Conservation (phyloP, 108 stramenopile species). For the Cyclostephanos tholiformis region DNA sequence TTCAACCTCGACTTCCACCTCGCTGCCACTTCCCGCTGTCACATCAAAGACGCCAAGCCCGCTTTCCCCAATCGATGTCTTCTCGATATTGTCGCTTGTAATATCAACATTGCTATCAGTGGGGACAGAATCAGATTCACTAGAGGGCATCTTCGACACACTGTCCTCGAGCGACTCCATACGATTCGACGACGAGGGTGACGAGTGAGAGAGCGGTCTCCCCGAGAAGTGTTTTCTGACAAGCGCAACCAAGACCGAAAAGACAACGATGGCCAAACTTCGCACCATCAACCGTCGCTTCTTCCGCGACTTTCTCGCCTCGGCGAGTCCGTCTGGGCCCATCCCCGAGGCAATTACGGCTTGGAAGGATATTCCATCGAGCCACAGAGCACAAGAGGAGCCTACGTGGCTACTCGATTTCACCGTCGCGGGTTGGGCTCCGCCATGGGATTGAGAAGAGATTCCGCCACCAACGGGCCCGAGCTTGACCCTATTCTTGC, state of each 20-base stretch:
- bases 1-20: background rate
- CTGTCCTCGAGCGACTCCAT: too few relatives aligned
- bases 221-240: slow-evolving; percentile 22
- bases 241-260: slow-evolving; percentile 43
- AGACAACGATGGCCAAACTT: slow-evolving; percentile 37
- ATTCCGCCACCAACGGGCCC: background rate
- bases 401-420: slow-evolving; percentile 19
- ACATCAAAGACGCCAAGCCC: background rate
- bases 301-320: slow-evolving; percentile 40
- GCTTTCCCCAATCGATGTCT: background rate
- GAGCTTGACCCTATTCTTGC: slow-evolving; percentile 52
- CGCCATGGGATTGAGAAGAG: background rate
- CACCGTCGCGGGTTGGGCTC: background rate
- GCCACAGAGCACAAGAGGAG: background rate
- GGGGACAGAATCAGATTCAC: background rate
- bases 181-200: background rate
- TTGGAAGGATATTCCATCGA: slow-evolving; percentile 16
- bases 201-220: background rate
- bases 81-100: background rate
- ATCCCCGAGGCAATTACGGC: slow-evolving; percentile 68
- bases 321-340: slow-evolving; percentile 57
- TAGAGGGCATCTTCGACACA: background rate
- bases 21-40: background rate
- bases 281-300: slow-evolving; percentile 38
- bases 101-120: background rate